Percentiles rank a stretch among this genome's conserved stretches.
Evolutionary conservation across 441 rosid species (phyloP).

Genomic region (Croton laevigatus): DNA sequence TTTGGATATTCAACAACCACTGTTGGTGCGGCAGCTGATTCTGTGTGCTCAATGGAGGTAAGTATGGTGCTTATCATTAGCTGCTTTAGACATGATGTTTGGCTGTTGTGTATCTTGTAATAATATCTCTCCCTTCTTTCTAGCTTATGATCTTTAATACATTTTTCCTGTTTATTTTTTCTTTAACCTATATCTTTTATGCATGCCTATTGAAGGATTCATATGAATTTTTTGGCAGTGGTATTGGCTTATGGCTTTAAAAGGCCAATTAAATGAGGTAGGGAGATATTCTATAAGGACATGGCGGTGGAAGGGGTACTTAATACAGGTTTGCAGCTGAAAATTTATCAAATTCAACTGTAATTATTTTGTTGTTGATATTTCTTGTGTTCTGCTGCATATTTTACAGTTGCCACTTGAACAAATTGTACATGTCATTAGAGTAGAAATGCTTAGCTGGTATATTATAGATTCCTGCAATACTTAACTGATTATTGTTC

Average conservation of each 20-base stretch:
- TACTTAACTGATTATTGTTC: conserved; percentile 16
- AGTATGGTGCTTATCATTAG: conserved; percentile 15
- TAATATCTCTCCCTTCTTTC: background rate
- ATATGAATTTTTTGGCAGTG: conserved; percentile 52
- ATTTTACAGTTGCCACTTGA: conserved; percentile 5
- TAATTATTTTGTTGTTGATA: background rate
- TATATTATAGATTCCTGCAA: background rate
- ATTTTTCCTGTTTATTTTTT: background rate
- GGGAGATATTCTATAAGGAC: conserved; percentile 40
- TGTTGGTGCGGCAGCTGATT: conserved; percentile 63
- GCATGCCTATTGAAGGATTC: conserved; percentile 21
- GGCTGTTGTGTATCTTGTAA: conserved; percentile 4
- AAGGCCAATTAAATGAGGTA: conserved; percentile 35
- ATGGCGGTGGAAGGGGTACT: conserved; percentile 90
- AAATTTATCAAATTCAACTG: conserved; percentile 9
- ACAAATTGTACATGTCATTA: conserved; percentile 3
- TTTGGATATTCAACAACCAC: conserved; percentile 80
- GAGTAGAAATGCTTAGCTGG: background rate
- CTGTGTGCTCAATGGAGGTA: conserved; percentile 88
- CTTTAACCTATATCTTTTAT: conserved; percentile 7
- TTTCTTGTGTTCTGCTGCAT: background rate
- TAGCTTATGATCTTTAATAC: background rate
- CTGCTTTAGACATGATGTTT: conserved; percentile 18
- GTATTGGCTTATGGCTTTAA: conserved; percentile 73
- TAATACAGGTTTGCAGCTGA: conserved; percentile 60